Evolutionary conservation across 371 early-diverging fungal species (phyloP).

Genomic region (Mortierella sp.): DNA sequence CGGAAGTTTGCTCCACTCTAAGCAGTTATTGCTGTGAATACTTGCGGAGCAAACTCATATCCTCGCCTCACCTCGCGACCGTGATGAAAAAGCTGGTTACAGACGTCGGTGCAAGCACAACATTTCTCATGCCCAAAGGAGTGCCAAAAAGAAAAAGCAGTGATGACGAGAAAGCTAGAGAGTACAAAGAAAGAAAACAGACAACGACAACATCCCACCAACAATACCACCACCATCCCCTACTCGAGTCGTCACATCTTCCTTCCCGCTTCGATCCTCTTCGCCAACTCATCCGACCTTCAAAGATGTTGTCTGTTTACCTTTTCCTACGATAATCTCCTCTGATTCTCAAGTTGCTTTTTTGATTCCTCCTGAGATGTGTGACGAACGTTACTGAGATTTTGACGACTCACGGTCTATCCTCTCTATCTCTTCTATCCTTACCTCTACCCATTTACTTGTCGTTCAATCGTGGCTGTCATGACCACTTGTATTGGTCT

Average conservation of each 20-base stretch:
- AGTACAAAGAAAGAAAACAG: constrained; percentile 9
- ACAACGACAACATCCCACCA: constrained; percentile 2
- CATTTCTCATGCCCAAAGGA: constrained; percentile 44
- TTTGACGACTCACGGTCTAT: constrained; percentile 55
- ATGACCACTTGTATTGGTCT: neutral
- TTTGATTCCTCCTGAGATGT: constrained; percentile 53
- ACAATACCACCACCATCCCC: neutral
- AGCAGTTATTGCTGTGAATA: neutral
- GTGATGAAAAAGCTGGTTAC: constrained; percentile 56
- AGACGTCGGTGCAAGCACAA: constrained; percentile 51
- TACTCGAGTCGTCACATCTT: neutral
- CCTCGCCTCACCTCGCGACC: constrained; percentile 25
- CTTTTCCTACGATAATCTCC: constrained; percentile 3
- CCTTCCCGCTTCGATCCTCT: neutral
- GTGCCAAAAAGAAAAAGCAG: constrained; percentile 50
- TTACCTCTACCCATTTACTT: neutral
- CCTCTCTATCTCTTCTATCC: constrained; percentile 6
- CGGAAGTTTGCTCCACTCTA: no score
- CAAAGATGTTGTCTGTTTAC: constrained; percentile 2
- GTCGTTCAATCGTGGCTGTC: constrained; percentile 2
- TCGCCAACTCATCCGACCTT: no score
- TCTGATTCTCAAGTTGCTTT: constrained; percentile 48
- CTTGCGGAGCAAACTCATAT: constrained; percentile 2
- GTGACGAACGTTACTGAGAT: constrained; percentile 50
- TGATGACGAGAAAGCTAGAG: constrained; percentile 40